Percentiles rank a stretch among this genome's conserved stretches.
Evolutionary conservation across 768 basidiomycete genomes (phyloP).

Genomic region (Phylloporus scabripes): DNA sequence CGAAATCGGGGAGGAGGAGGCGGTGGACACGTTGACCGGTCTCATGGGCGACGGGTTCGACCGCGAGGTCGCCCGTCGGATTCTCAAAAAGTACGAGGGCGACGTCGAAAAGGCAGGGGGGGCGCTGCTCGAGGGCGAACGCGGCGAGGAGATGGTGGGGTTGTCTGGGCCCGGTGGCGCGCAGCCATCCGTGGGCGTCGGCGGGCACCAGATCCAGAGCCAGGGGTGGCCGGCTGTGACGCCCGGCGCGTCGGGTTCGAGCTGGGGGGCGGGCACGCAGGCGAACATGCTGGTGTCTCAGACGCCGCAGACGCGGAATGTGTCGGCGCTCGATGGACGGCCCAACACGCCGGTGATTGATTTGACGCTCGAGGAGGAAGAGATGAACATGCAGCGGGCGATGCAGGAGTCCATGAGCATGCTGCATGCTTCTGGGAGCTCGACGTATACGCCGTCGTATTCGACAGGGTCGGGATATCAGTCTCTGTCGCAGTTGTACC

Average conservation of each 20-base stretch:
- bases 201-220: slow-evolving; percentile 5
- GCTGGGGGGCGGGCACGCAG: slow-evolving; percentile 2
- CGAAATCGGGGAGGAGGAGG: slow-evolving; percentile 26
- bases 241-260: neutral
- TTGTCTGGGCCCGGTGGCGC: neutral
- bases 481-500: slow-evolving; percentile 19
- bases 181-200: neutral
- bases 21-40: slow-evolving; percentile 30
- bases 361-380: slow-evolving; percentile 55
- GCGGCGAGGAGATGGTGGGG: slow-evolving; percentile 30
- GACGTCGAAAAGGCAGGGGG: slow-evolving; percentile 52
- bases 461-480: neutral
- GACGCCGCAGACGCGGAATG: neutral
- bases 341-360: slow-evolving; percentile 44
- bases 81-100: slow-evolving; percentile 56
- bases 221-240: slow-evolving; percentile 6
- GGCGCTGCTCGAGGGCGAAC: slow-evolving; percentile 50
- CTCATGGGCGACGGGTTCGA: slow-evolving; percentile 40
- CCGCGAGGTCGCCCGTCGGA: slow-evolving; percentile 44
- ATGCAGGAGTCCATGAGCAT: slow-evolving; percentile 49
- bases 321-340: slow-evolving; percentile 11
- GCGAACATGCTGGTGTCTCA: slow-evolving; percentile 1
- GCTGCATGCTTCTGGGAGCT: slow-evolving; percentile 14
- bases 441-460: slow-evolving; percentile 11
- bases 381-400: slow-evolving; percentile 47